Evolutionary conservation across 2,329 filamentous ascomycete species (phyloP), one percentile per base, ranked within the genome.

Genomic region (Oidium heveae): DNA sequence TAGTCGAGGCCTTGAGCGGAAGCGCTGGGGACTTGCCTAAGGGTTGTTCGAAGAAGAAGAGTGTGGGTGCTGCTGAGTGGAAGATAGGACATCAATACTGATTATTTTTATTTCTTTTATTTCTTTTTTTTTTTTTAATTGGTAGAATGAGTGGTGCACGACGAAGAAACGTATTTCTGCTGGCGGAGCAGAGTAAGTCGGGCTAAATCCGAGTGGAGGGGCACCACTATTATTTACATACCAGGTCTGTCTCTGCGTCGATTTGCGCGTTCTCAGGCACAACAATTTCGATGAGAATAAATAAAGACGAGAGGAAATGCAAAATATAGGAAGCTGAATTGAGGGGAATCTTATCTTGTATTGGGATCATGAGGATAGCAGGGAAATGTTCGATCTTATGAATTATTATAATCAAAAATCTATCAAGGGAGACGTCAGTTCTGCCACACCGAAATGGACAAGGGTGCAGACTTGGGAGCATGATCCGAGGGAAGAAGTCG

Each of bases 1-100:
- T 49, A 39, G 6, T n/a, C 9, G 16, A 37, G 32, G 8, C 32
- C 43, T 13, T 43, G 36, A 22, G 34, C 32, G 22, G 53, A 36
- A 39, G 20, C 28, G 33, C 15, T 54, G 41, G 53, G 36, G 33
- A 39, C 33, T 49, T 50, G 24, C 13, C 28, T 18, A 34, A 37
- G 39, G 9, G 43, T 16, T 36, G 43, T 37, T 24, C 18, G 28
- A 32, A 54, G 43, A 10, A 43, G 41, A 34, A 54, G 18, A 39
- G 53, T 32, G 22, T 18, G 50, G 12, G 53, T 51, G 44, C 56
- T 58, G 50, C 55, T 57, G 49, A 61, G 56, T 18, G 59, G 59
- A 50, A 58, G 55, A 18, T 58, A 59, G 54, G 59, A 59, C 60
- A 61, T 61, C 50, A 58, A 57, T 50, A 54, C 51, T 34, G 54